Base-by-base conservation (phyloP, 176 grass and related monocot species). In the Microstegium vimineum region DNA sequence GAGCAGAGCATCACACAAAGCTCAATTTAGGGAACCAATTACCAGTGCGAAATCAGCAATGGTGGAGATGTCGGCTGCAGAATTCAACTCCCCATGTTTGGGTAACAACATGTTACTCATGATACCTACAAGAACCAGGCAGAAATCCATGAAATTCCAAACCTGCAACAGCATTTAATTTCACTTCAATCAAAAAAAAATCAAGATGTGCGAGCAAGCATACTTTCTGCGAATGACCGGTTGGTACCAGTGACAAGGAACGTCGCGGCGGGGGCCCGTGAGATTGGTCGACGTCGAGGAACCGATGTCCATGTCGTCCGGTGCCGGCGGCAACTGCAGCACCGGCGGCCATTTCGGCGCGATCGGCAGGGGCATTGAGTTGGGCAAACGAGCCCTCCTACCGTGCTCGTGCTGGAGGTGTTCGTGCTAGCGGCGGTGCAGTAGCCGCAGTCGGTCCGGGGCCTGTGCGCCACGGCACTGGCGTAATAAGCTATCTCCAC, bases 261-360 rank as follows among this genome's bases (percentile, higher is more conserved):
- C 18, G 20, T 74, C 12, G 69, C 54, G 1, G 56, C 22, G 6
- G 66, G 57, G 8, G 14, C 62, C 35, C 13, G 66, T 75, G 11
- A 84, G 73, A 59, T 79, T 10, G 15, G 23, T 23, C 25, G 66
- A 71, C 40, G 74, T 15, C 4, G 42, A 76, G 74, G 70, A 23
- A 27, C 11, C 18, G 33, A 4, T 6, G 1, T 10, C 4, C 5
- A 22, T 63, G 28, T 28, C n/a, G 18, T 59, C 52, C 33, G 64
- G 12, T 32, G 4, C 20, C n/a, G 8, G 1, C 5, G 83, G 88
- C 61, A 82, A 22, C 16, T 86, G 77, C 78, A 90, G 20, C 46
- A 86, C 28, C 6, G 88, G 88, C 2, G 88, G 78, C 30, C 47
- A 86, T 77, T 82, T 90, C 37, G 72, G 63, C 9, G 88, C 71